Conservation (phyloP, 2,329 filamentous ascomycete genomes). For the Penicillium glabrum region DNA sequence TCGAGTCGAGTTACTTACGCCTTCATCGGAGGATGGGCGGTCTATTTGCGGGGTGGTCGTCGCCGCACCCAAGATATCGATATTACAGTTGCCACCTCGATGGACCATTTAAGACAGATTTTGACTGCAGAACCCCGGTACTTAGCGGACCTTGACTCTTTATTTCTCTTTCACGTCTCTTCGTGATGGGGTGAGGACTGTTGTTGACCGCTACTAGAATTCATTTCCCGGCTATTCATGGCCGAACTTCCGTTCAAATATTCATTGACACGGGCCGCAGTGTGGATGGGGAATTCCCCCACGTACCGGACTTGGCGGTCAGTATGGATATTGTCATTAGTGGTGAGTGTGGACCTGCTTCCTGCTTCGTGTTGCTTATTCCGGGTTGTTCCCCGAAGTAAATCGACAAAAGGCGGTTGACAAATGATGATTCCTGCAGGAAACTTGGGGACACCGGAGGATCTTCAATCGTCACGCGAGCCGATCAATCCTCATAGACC, state of each 20-base stretch:
- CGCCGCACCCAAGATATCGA: slow-evolving; percentile 22
- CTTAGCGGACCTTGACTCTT: background rate
- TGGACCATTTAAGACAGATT: slow-evolving; percentile 18
- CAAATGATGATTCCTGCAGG: slow-evolving; percentile 7
- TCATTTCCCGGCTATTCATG: slow-evolving; percentile 19
- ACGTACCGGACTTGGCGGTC: slow-evolving; percentile 19
- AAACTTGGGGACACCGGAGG: slow-evolving; percentile 19
- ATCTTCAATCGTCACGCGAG: slow-evolving; percentile 19
- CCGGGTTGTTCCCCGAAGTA: background rate
- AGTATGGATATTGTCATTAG: slow-evolving; percentile 23
- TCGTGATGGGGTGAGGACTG: background rate
- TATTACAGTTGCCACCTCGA: slow-evolving; percentile 18
- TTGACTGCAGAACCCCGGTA: slow-evolving; percentile 18
- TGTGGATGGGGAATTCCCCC: slow-evolving; percentile 17
- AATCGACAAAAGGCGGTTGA: background rate
- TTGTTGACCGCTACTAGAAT: slow-evolving; percentile 13
- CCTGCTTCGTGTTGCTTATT: background rate
- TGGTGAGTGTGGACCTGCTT: slow-evolving; percentile 9
- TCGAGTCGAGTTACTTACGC: slow-evolving; percentile 18
- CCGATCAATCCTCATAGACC: slow-evolving; percentile 17
- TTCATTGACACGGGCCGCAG: slow-evolving; percentile 21
- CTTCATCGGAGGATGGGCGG: slow-evolving; percentile 21
- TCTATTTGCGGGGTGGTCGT: slow-evolving; percentile 18
- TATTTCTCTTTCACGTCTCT: background rate
- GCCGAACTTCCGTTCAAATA: slow-evolving; percentile 18